Evolutionary conservation across 352 stramenopile genomes (phyloP).

Genomic region (Globisporangium solare): DNA sequence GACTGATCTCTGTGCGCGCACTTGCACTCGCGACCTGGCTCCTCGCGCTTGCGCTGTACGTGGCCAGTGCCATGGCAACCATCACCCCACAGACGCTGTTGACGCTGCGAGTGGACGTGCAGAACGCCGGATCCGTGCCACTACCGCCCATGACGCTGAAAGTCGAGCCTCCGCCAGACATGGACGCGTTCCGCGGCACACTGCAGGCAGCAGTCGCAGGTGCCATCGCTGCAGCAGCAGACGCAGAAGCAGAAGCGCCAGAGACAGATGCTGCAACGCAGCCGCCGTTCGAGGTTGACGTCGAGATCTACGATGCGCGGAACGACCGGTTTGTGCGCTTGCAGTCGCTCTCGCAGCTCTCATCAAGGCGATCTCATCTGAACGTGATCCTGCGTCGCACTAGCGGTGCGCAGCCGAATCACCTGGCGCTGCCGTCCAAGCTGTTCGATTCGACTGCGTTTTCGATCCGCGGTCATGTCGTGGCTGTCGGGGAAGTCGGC

Average conservation of each 20-base stretch:
- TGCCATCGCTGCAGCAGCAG: not conserved
- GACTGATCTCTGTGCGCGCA: not conserved
- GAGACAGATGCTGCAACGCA: not conserved
- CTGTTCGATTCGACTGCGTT: conserved; percentile 58
- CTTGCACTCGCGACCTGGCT: not conserved
- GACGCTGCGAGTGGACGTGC: conserved; percentile 17
- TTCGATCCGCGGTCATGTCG: conserved; percentile 39
- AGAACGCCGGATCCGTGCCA: conserved; percentile 5
- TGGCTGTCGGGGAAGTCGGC: conserved; percentile 60
- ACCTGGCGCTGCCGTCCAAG: conserved; percentile 43
- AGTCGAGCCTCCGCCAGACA: conserved; percentile 1
- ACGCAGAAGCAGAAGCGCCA: not conserved
- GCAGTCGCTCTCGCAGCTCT: conserved; percentile 19
- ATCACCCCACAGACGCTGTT: not conserved
- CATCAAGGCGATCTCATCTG: conserved; percentile 25
- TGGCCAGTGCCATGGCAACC: not conserved
- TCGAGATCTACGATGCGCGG: conserved; percentile 39
- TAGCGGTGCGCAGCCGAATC: conserved; percentile 14
- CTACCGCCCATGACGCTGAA: conserved; percentile 10
- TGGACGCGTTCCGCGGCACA: conserved; percentile 4
- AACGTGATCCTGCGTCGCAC: conserved; percentile 30
- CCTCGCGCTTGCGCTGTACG: not conserved
- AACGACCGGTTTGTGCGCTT: conserved; percentile 29
- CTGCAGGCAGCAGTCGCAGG: conserved; percentile 3
- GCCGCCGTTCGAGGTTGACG: conserved; percentile 17